These are phyloP conservation scores for Hysterangium stoloniferum DNA, from an alignment of 768 basidiomycete species.

Conservation along the genomic window DNA sequence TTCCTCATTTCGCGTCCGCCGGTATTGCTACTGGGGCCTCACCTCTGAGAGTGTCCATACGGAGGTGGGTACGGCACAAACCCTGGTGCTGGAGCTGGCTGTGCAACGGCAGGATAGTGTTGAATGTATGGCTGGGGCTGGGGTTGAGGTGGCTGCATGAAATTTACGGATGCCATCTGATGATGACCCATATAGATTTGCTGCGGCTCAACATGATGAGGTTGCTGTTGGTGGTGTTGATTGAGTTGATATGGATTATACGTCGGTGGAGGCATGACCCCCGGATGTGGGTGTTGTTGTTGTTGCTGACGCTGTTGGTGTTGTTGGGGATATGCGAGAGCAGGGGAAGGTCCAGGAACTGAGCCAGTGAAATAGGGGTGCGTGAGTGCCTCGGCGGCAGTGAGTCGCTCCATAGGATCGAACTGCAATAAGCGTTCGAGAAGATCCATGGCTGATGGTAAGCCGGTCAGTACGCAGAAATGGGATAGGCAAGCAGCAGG, in stretches of 20 bases:
- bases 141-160: neutral
- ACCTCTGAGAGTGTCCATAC: constrained; percentile 1
- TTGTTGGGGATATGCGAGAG: constrained; percentile 59
- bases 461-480: constrained; percentile 5
- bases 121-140: constrained; percentile 24
- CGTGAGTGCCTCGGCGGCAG: constrained; percentile 82
- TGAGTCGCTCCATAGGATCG: constrained; percentile 86
- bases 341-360: constrained; percentile 49
- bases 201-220: constrained; percentile 25
- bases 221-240: constrained; percentile 17
- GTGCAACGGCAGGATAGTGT: too few species aligned
- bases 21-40: constrained; percentile 12
- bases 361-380: constrained; percentile 85
- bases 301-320: constrained; percentile 11
- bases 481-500: neutral
- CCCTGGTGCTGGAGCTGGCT: constrained; percentile 27
- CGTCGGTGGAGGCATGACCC: constrained; percentile 12
- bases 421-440: constrained; percentile 94
- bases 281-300: constrained; percentile 1
- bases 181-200: too few species aligned
- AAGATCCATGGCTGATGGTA: constrained; percentile 67
- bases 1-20: too few species aligned
- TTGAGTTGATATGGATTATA: constrained; percentile 16
- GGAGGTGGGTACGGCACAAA: constrained; percentile 9
- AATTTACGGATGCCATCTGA: neutral